A percentile compares a stretch with the other conserved stretches of the same genome.
phyloP scores from a whole-genome alignment of 352 stramenopile genomes.

The Discostella stelligera region DNA sequence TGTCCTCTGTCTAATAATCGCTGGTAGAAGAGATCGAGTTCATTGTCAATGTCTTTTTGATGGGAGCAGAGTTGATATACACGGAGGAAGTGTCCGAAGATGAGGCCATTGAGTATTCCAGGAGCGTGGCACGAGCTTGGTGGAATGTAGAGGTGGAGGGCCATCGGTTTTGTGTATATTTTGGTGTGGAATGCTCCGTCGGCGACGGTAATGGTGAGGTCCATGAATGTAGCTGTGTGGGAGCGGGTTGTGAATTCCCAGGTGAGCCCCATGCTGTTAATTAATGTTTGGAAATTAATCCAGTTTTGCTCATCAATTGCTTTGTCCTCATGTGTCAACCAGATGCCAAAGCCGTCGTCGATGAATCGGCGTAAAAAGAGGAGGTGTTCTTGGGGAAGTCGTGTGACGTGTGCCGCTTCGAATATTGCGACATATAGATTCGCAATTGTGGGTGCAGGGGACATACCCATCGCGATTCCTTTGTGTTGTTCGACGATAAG shows the following conservation, averaged over 20 bases:
- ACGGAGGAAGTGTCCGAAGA: slow-evolving; percentile 28
- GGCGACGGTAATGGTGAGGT: slow-evolving; percentile 20
- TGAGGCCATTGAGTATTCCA: slow-evolving; percentile 16
- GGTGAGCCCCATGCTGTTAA: slow-evolving; percentile 21
- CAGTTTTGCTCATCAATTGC: slow-evolving; percentile 1
- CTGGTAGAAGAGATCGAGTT: slow-evolving; percentile 16
- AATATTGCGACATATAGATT: slow-evolving; percentile 18
- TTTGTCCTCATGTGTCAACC: slow-evolving; percentile 1
- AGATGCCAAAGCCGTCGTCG: slow-evolving; percentile 32
- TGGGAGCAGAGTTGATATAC: slow-evolving; percentile 22
- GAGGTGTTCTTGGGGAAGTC: background rate
- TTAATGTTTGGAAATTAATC: slow-evolving; percentile 4
- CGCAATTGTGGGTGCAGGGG: slow-evolving; percentile 10
- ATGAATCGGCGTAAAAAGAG: slow-evolving; percentile 16
- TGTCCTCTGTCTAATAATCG: slow-evolving; percentile 19
- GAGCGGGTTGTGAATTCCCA: slow-evolving; percentile 20
- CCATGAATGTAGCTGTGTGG: slow-evolving; percentile 27
- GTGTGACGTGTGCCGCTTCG: slow-evolving; percentile 12
- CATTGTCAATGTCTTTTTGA: slow-evolving; percentile 11
- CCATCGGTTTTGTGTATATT: slow-evolving; percentile 35
- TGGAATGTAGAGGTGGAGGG: slow-evolving; percentile 48
- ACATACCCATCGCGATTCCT: slow-evolving; percentile 26
- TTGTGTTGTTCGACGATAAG: slow-evolving; percentile 2
- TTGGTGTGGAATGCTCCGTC: slow-evolving; percentile 1
- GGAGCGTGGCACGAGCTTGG: slow-evolving; percentile 40